Conservation (phyloP, 2,329 filamentous ascomycete species). For the Cytospora chrysosperma region DNA sequence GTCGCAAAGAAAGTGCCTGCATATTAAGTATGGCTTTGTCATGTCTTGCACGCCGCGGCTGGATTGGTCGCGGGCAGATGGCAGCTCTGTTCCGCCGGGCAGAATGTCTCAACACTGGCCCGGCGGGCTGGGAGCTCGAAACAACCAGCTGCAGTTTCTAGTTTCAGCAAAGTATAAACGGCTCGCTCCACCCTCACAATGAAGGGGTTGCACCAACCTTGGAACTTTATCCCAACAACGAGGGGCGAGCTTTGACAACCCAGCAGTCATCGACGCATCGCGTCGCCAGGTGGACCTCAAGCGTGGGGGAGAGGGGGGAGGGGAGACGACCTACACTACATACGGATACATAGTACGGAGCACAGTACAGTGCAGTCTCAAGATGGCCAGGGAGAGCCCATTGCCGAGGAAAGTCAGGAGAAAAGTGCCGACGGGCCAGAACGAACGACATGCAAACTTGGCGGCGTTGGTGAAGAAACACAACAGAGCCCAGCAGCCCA, state of each 20-base stretch:
- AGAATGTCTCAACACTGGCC: background rate
- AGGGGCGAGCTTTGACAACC: background rate
- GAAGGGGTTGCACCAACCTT: background rate
- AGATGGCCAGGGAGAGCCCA: too few species aligned
- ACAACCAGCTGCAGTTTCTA: constrained; percentile 17
- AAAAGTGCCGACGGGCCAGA: background rate
- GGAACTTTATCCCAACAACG: background rate
- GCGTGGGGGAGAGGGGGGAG: too few species aligned
- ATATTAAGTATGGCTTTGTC: background rate
- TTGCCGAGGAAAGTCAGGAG: background rate
- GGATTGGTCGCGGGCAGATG: background rate
- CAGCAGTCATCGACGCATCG: background rate
- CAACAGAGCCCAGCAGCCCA: background rate
- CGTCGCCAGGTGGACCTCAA: background rate
- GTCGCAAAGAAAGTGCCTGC: background rate
- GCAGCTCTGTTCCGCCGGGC: background rate
- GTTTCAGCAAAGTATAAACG: too few species aligned
- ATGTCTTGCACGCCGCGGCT: background rate
- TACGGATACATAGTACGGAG: too few species aligned
- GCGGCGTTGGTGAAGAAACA: background rate
- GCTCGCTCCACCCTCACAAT: background rate
- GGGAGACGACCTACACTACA: too few species aligned
- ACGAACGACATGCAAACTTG: background rate
- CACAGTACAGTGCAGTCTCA: too few species aligned
- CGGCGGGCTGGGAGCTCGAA: constrained; percentile 3